Evolutionary conservation across 306 rosid genomes (phyloP).

Genomic region (Fragaria iinumae): DNA sequence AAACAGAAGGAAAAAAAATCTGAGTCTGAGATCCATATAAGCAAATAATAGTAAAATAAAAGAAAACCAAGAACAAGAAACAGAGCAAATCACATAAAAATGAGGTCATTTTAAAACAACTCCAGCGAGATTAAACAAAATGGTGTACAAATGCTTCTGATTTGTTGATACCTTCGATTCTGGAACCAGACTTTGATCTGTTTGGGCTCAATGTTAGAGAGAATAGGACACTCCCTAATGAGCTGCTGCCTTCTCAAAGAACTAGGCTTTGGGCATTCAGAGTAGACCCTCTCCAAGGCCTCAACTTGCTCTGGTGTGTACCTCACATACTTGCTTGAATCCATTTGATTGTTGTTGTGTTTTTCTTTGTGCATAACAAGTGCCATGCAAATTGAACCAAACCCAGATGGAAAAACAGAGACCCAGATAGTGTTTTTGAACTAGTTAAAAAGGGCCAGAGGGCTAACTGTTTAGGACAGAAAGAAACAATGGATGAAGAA

Average conservation of each 20-base stretch:
- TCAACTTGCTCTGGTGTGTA: slow-evolving; percentile 97
- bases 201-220: slow-evolving; percentile 84
- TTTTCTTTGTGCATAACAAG: slow-evolving; percentile 65
- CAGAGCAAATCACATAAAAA: neutral
- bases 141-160: neutral
- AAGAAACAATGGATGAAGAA: slow-evolving; percentile 11
- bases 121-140: neutral
- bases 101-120: neutral
- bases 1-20: neutral
- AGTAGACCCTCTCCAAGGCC: slow-evolving; percentile 89
- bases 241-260: slow-evolving; percentile 91
- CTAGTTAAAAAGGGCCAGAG: neutral
- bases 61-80: neutral
- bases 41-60: no score
- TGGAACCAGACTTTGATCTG: slow-evolving; percentile 99
- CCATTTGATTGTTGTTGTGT: slow-evolving; percentile 48
- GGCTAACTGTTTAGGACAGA: slow-evolving; percentile 6
- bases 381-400: slow-evolving; percentile 46
- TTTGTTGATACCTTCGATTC: slow-evolving; percentile 66
- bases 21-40: slow-evolving; percentile 3
- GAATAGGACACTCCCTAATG: slow-evolving; percentile 91
- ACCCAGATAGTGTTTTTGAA: slow-evolving; percentile 1
- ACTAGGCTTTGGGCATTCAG: slow-evolving; percentile 95
- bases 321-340: slow-evolving; percentile 82
- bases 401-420: neutral